These are phyloP conservation scores for Aspergillus tanneri DNA, from an alignment of 2,329 filamentous ascomycete genomes.

Conservation along the genomic window DNA sequence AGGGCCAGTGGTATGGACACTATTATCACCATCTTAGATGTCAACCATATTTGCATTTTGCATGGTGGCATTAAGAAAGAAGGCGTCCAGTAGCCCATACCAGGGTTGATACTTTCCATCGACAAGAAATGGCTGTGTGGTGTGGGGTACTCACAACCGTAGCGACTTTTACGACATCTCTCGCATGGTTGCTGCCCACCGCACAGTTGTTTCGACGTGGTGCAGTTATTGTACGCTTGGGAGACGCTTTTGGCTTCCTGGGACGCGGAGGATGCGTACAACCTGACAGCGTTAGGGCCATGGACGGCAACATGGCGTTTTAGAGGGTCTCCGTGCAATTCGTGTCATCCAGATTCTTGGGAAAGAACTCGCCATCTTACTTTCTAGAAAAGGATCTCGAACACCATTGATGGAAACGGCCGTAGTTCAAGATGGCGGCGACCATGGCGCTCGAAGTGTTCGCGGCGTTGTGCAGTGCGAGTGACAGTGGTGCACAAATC, in stretches of 20 bases:
- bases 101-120: not conserved
- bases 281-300: not conserved
- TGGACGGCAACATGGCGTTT: not conserved
- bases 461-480: not conserved
- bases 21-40: too few relatives aligned
- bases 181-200: not conserved
- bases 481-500: not conserved
- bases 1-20: too few relatives aligned
- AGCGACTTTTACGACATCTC: not conserved
- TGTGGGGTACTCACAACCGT: not conserved
- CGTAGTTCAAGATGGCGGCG: not conserved
- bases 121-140: not conserved
- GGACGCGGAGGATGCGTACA: not conserved
- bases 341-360: not conserved
- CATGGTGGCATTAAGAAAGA: too few relatives aligned
- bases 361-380: not conserved
- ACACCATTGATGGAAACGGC: not conserved
- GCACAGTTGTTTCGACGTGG: not conserved
- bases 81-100: too few relatives aligned
- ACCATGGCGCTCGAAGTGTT: not conserved
- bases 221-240: not conserved
- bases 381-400: not conserved
- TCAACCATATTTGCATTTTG: too few relatives aligned
- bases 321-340: not conserved
- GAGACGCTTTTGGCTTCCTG: not conserved